Base-by-base conservation (phyloP, 2,329 filamentous ascomycete species). In the Colletotrichum cordylinicola region DNA sequence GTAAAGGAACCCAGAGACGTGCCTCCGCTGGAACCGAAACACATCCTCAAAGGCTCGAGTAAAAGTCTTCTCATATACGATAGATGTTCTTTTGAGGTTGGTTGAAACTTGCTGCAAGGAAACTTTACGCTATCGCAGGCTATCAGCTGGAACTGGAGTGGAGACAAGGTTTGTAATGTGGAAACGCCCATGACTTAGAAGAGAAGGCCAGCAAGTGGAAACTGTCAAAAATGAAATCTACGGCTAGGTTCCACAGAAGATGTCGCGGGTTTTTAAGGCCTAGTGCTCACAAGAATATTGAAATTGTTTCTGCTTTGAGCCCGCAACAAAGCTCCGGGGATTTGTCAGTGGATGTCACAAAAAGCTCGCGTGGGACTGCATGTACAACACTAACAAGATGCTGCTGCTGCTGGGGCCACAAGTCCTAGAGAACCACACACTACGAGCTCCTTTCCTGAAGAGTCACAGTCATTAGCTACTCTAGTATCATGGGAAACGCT, bases 1-100 rank as follows among this genome's bases (percentile, higher is more conserved):
- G 4, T 12, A 2, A 21, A 16, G 2, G n/a, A 21, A 2, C 13
- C 43, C 6, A 52, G 1, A 21, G 1, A 21, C 10, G 4, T 8
- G 13, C 10, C 6, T 21, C n/a, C n/a, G 6, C 0, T 12, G 2
- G n/a, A 24, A 8, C 21, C 0, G n/a, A 8, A 52, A 21, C 21
- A 4, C 6, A 52, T 52, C 4, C 2, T 1, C n/a, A 8, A 52
- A 8, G n/a, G n/a, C 43, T 52, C n/a, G n/a, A 13, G 10, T 24
- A 0, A 2, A 52, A 21, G 12, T 52, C 6, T 52, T 8, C 39
- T 48, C n/a, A 52, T 52, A 24, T 52, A 52, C 43, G 43, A 52
- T n/a, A 21, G 43, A 52, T 6, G 43, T 4, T 27, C 4, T 27
- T 27, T 4, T 8, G 43, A 52, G n/a, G n/a, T 21, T 58, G 43